phyloP scores from a whole-genome alignment of 306 rosid species.

The Acmispon strigosus region DNA sequence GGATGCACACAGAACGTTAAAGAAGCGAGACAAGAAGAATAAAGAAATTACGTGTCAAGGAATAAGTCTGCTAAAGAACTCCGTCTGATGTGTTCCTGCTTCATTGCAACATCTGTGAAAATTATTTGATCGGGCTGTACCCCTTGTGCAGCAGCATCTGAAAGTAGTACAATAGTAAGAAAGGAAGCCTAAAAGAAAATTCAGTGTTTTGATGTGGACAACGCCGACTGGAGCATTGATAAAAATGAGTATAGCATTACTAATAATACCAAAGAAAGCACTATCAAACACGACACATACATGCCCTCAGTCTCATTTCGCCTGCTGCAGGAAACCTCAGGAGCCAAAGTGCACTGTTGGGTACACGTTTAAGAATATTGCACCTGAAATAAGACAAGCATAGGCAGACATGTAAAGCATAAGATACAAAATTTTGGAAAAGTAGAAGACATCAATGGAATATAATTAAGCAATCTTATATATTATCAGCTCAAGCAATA shows the following conservation, averaged over 20 bases:
- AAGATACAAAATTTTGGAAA: constrained; percentile 5
- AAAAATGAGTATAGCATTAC: neutral
- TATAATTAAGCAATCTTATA: neutral
- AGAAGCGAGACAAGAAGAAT: neutral
- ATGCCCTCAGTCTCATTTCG: constrained; percentile 80
- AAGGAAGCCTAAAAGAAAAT: neutral
- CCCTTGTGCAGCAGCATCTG: constrained; percentile 93
- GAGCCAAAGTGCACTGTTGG: constrained; percentile 98
- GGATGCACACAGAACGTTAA: neutral
- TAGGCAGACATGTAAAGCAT: neutral
- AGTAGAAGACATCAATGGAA: neutral
- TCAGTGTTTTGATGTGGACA: neutral
- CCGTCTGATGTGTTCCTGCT: constrained; percentile 89
- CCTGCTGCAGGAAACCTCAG: constrained; percentile 98
- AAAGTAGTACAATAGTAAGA: constrained; percentile 4
- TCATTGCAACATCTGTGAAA: constrained; percentile 97
- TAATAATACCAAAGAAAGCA: neutral
- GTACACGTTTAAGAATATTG: constrained; percentile 90
- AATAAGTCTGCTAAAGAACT: constrained; percentile 89
- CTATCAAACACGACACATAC: constrained; percentile 38
- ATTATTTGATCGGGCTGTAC: constrained; percentile 89
- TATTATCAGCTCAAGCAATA: neutral
- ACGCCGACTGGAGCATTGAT: neutral
- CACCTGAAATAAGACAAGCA: constrained; percentile 52
- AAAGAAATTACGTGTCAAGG: constrained; percentile 73